Percentiles rank a stretch among this genome's conserved stretches.
phyloP scores from a whole-genome alignment of 371 early-diverging fungal genomes.

The Syncephalastrum contaminatum region DNA sequence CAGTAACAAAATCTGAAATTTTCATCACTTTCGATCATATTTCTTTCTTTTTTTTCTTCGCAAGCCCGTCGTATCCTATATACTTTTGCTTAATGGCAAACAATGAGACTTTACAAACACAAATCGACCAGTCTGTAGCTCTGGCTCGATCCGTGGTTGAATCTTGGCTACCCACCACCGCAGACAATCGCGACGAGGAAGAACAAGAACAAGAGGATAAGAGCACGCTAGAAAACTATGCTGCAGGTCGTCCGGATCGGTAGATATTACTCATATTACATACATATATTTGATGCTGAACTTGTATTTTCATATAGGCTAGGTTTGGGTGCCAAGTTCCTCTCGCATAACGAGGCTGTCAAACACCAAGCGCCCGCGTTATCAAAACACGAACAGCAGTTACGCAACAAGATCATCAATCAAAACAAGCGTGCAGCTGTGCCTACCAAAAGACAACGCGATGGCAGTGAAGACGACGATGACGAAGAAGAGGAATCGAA shows the following conservation, averaged over 20 bases:
- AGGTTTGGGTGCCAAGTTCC: constrained; percentile 58
- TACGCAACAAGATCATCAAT: constrained; percentile 48
- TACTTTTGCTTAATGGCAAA: neutral
- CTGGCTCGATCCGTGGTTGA: constrained; percentile 39
- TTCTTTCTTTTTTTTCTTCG: neutral
- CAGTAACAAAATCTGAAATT: neutral
- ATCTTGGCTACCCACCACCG: constrained; percentile 48
- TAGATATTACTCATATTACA: constrained; percentile 13
- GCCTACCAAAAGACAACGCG: neutral
- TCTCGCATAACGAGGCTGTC: constrained; percentile 59
- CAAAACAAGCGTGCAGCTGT: constrained; percentile 39
- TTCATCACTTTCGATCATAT: neutral
- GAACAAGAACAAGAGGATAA: constrained; percentile 13
- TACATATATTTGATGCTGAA: neutral
- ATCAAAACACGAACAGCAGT: constrained; percentile 36
- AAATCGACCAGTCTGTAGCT: constrained; percentile 50
- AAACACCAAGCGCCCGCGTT: constrained; percentile 31
- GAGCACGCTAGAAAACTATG: constrained; percentile 22
- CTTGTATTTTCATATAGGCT: constrained; percentile 27
- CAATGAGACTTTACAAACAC: constrained; percentile 45
- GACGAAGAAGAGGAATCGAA: constrained; percentile 53
- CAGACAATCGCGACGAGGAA: constrained; percentile 32
- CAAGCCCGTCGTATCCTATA: no score
- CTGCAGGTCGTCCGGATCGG: constrained; percentile 51
- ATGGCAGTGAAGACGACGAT: constrained; percentile 28